Evolutionary conservation across 2,329 filamentous ascomycete genomes (phyloP).

Genomic region (Massarina eburnea): DNA sequence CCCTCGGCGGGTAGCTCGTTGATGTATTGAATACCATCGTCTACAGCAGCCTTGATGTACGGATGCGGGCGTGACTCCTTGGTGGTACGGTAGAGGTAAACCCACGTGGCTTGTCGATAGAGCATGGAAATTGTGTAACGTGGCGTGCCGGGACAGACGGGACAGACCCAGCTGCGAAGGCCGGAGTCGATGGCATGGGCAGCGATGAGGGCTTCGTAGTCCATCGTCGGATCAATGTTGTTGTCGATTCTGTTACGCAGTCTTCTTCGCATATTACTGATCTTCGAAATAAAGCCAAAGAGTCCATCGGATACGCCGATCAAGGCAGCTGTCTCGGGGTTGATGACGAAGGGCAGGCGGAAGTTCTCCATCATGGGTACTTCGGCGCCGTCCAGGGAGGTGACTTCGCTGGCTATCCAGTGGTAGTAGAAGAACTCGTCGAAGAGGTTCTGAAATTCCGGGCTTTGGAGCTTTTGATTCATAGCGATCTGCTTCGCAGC

Average conservation of each 20-base stretch:
- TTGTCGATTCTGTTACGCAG: conserved; percentile 68
- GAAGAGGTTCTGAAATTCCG: conserved; percentile 71
- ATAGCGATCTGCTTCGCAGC: conserved; percentile 72
- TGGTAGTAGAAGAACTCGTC: conserved; percentile 85
- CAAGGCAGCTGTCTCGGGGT: conserved; percentile 61
- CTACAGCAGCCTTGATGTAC: conserved; percentile 59
- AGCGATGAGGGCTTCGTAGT: conserved; percentile 71
- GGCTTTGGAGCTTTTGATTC: conserved; percentile 60
- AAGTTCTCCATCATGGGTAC: conserved; percentile 57
- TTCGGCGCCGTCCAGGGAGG: conserved; percentile 55
- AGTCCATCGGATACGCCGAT: conserved; percentile 82
- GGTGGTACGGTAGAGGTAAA: conserved; percentile 64
- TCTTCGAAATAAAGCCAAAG: conserved; percentile 75
- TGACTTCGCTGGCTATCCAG: conserved; percentile 61
- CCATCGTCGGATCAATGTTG: conserved; percentile 66
- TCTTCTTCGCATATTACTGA: conserved; percentile 73
- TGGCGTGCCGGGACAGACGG: conserved; percentile 52
- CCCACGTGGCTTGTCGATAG: conserved; percentile 64
- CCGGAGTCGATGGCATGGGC: conserved; percentile 75
- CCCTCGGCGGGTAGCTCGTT: conserved; percentile 57
- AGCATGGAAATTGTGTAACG: conserved; percentile 61
- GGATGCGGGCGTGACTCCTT: conserved; percentile 57
- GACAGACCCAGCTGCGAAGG: conserved; percentile 73
- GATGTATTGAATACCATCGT: conserved; percentile 60
- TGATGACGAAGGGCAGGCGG: conserved; percentile 57